Evolutionary conservation across 129 eudicot species (phyloP), one percentile per base, ranked within the genome.

Genomic region (Helianthus tuberosus): DNA sequence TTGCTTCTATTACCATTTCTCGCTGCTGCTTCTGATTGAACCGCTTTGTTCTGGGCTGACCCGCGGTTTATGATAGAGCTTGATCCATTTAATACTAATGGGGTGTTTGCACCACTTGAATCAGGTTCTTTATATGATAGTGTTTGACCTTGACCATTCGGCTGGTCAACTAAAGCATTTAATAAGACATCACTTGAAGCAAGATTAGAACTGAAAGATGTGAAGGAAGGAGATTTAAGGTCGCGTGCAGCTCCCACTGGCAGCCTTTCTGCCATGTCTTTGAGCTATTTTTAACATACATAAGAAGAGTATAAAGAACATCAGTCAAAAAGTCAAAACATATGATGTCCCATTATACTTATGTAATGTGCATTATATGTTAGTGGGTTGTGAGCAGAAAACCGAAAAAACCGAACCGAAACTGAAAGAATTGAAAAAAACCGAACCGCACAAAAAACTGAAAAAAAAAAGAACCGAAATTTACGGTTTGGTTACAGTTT

Each of bases 231-330:
- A 58, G 95, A 85, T 77, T 77, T 89, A 61, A 76, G 66, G 77
- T 76, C 88, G 66, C 87, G 81, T 51, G 90, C 75, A 64, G 96
- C 83, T 77, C 96, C 98, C 71, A 89, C 96, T 13, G 98, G 98
- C 78, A 89, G 82, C 75, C 92, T 80, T 79, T 93, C 98, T 11
- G 98, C 98, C 96, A 93, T 87, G 84, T 93, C 96, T 85, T 93
- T 93, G 67, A 93, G 84, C 98, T 93, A 20, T 57, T 76, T 69
- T 50, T 64, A 16, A 60, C 69, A 74, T 44, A 54, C 32, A 77
- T 47, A 69, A 4, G 5, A 44, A 67, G 27, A 84, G 54, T 61
- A 32, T 61, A 58, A 73, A 27, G 49, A 13, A 23, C 20, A 27
- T 12, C 23, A 61, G 66, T 35, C 44, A 61, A 61, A 32, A 61